A percentile compares a stretch with the other conserved stretches of the same genome.
Conservation (phyloP, 2,329 filamentous ascomycete species). For the Exophiala dermatitidis region DNA sequence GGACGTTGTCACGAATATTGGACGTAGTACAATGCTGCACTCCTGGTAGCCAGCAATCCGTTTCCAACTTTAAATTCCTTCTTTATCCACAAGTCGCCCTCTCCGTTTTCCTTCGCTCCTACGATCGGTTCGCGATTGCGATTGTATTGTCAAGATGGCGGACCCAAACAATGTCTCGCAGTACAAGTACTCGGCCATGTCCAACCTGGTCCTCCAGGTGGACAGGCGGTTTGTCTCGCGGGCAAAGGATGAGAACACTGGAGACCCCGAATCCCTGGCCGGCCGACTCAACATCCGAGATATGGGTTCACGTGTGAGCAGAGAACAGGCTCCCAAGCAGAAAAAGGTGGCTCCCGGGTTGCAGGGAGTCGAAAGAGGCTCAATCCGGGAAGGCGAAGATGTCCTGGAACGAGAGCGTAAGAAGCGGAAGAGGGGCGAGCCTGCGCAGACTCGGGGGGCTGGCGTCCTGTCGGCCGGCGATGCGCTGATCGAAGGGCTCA, state of each 20-base stretch:
- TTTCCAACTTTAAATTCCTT: too few species aligned
- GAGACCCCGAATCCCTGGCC: slow-evolving; percentile 93
- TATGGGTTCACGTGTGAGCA: slow-evolving; percentile 80
- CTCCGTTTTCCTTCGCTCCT: background rate
- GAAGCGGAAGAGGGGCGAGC: slow-evolving; percentile 73
- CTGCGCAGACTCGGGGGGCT: slow-evolving; percentile 60
- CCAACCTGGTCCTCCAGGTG: slow-evolving; percentile 99
- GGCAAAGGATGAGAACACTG: slow-evolving; percentile 87
- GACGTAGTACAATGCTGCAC: too few species aligned
- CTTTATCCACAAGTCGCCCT: background rate
- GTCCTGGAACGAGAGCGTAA: slow-evolving; percentile 75
- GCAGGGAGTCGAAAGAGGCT: slow-evolving; percentile 65
- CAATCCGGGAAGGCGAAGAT: slow-evolving; percentile 71
- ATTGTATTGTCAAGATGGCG: slow-evolving; percentile 49
- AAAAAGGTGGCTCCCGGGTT: slow-evolving; percentile 64
- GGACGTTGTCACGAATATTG: too few species aligned
- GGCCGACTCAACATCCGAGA: slow-evolving; percentile 88
- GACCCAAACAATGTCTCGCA: slow-evolving; percentile 74
- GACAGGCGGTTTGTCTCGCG: slow-evolving; percentile 92
- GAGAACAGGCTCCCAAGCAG: slow-evolving; percentile 71
- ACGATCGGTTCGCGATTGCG: background rate
- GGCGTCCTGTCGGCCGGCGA: slow-evolving; percentile 80
- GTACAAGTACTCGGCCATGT: slow-evolving; percentile 99
- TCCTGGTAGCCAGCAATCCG: too few species aligned
- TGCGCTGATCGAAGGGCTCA: slow-evolving; percentile 80